Evolutionary conservation across 2,329 filamentous ascomycete species (phyloP), one percentile per base, ranked within the genome.

Genomic region (Talaromyces atroroseus): DNA sequence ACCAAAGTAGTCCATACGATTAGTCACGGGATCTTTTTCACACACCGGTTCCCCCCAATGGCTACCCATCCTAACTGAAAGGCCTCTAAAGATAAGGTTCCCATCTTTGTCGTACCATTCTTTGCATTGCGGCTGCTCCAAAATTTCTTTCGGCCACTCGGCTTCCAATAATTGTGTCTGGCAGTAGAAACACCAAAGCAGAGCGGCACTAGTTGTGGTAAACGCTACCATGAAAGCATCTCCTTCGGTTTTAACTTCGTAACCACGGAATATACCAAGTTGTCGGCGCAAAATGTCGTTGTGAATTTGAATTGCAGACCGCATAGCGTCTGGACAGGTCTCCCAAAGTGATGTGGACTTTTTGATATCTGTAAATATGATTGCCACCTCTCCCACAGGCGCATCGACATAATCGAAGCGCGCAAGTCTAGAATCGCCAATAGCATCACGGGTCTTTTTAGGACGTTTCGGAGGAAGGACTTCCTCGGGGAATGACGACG

Each of bases 221-320:
- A 99, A 99, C 10, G 92, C 95, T 32, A 99, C 94, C 92, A 99
- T 97, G 68, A 99, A 99, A 8, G 94, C 94, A 74, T 99, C 94
- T 63, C 94, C 94, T 89, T 99, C 94, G 18, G 94, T 99, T 80
- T 99, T 99, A 72, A 99, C 94, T 75, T 99, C 94, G 68, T 96
- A 99, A 1, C 94, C 94, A 67, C 94, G 94, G 64, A 96, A 95
- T 61, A 92, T 87, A 51, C 94, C 86, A 63, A 99, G 78, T 69
- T 97, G 92, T 56, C 94, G 84, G 63, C 94, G 88, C 87, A 99
- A 95, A 47, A 96, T 84, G 66, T 96, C 91, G 71, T 99, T 99
- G 79, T 99, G 94, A 63, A 96, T 86, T 73, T 92, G 95, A 74
- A 99, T 99, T 18, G 92, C 92, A 14, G 92, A 92, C 65, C 92